Evolutionary conservation across 2,329 filamentous ascomycete genomes (phyloP).

Genomic region (Fusarium nurragi): DNA sequence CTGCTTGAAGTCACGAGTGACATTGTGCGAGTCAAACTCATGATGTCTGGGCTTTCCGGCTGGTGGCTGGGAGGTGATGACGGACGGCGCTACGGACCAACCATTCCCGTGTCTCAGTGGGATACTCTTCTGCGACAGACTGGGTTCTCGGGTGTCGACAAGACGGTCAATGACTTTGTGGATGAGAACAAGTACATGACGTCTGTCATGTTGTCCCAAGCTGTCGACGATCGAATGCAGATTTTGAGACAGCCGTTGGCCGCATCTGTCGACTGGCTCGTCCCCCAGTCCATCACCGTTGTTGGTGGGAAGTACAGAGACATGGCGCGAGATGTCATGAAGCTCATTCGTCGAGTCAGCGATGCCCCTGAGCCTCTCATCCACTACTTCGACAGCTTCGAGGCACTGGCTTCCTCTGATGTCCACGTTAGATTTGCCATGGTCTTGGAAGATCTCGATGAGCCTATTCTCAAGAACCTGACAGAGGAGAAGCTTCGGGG

Average conservation of each 20-base stretch:
- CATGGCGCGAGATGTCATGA: not conserved
- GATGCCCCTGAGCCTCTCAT: rapidly evolving
- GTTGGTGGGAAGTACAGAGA: not conserved
- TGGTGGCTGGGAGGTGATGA: slow-evolving; percentile 13
- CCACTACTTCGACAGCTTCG: not conserved
- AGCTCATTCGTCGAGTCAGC: not conserved
- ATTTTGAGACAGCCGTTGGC: not conserved
- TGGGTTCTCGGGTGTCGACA: slow-evolving; percentile 4
- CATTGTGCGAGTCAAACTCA: slow-evolving; percentile 3
- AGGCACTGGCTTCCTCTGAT: not conserved
- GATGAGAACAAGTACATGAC: slow-evolving; percentile 3
- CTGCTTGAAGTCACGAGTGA: slow-evolving; percentile 1
- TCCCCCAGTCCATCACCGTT: not conserved
- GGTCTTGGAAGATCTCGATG: slow-evolving; percentile 8
- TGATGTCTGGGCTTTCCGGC: slow-evolving; percentile 13
- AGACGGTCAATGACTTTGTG: slow-evolving; percentile 5
- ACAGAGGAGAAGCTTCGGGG: not conserved
- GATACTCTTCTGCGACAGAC: not conserved
- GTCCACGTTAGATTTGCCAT: not conserved
- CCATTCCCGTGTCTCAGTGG: not conserved
- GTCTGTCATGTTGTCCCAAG: not conserved
- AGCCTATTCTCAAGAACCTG: slow-evolving; percentile 5
- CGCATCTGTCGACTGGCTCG: not conserved
- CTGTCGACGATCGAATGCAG: not conserved
- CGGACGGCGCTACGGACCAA: slow-evolving; percentile 6